Base-by-base conservation (phyloP, 352 stramenopile genomes). In the Pythium sp. region DNA sequence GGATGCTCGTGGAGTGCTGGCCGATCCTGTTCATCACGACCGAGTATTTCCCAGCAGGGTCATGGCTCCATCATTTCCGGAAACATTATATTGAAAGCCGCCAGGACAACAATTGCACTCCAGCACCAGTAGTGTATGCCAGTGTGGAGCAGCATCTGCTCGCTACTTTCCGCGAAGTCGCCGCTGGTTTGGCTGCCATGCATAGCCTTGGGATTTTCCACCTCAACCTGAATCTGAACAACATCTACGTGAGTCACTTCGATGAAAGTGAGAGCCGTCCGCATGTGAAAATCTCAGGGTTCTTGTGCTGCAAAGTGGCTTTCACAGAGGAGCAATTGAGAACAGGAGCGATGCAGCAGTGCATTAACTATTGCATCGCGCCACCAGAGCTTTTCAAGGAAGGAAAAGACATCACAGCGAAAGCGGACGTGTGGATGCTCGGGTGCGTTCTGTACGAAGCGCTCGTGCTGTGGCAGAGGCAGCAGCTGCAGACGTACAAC, bases 361-460 rank as follows among this genome's bases (percentile, higher is more conserved):
- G 65, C 46, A 70, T 90, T 24, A 70, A 82, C 58, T 69, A 76
- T 22, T 61, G 64, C 8, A 79, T 80, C 43, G 70, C 72, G 4
- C 82, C 82, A 12, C 84, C 84, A 1, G 84, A 91, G 68, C 67
- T 66, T 3, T 58, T 70, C 30, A 77, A 78, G 1, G 64, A 74
- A 18, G 38, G 62, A 0, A 46, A 55, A 14, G 67, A 62, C 0
- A 58, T 89, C 20, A 80, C 78, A 1, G 55, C 67, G 1, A 92
- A 92, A 76, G 60, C 73, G 0, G 82, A 92, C 24, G 72, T 70
- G 0, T 92, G 82, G 82, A 90, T 91, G 84, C 64, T 92, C 2
- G 84, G 84, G 0, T 89, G 82, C 55, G 72, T 75, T 2, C 51
- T 92, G 0, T 89, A 72, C 11, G 79, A 89, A 22, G 76, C 80